phyloP scores from a whole-genome alignment of 805 yeast species.

The Torulaspora quercuum region DNA sequence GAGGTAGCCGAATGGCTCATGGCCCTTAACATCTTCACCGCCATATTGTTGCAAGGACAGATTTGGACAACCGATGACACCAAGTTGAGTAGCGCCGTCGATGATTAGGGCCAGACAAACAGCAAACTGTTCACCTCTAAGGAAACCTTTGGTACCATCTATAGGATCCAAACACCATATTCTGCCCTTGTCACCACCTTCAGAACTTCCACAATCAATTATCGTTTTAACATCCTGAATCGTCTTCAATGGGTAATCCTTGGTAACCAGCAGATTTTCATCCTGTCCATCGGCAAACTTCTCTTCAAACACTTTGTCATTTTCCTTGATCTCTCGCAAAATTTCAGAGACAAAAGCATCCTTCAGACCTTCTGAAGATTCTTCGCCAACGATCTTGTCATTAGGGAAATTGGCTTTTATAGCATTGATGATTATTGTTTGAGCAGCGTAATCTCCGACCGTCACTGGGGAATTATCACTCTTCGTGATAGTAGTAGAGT shows the following conservation, averaged over 20 bases:
- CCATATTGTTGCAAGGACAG: slow-evolving; percentile 43
- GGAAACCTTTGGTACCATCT: slow-evolving; percentile 96
- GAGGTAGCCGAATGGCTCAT: slow-evolving; percentile 33
- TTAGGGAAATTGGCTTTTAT: slow-evolving; percentile 72
- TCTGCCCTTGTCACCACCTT: slow-evolving; percentile 76
- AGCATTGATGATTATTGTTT: slow-evolving; percentile 85
- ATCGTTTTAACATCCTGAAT: slow-evolving; percentile 53
- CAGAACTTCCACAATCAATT: slow-evolving; percentile 75
- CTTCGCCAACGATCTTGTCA: slow-evolving; percentile 93
- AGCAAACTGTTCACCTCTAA: slow-evolving; percentile 95
- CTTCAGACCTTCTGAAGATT: slow-evolving; percentile 68
- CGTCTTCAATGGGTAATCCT: slow-evolving; percentile 37
- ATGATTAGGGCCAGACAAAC: slow-evolving; percentile 89
- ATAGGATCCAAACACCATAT: slow-evolving; percentile 98
- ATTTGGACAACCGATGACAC: slow-evolving; percentile 96
- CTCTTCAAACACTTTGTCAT: slow-evolving; percentile 45
- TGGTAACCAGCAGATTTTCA: slow-evolving; percentile 16
- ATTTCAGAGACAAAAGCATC: slow-evolving; percentile 50
- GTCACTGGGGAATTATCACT: slow-evolving; percentile 94
- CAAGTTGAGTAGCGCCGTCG: slow-evolving; percentile 79
- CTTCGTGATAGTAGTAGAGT: slow-evolving; percentile 63
- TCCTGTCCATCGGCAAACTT: slow-evolving; percentile 25
- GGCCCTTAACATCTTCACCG: slow-evolving; percentile 38
- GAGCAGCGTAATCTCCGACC: slow-evolving; percentile 93
- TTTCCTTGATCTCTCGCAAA: slow-evolving; percentile 53